These are phyloP conservation scores for Choanephora cucurbitarum DNA, from an alignment of 371 early-diverging fungal genomes.

Conservation along the genomic window DNA sequence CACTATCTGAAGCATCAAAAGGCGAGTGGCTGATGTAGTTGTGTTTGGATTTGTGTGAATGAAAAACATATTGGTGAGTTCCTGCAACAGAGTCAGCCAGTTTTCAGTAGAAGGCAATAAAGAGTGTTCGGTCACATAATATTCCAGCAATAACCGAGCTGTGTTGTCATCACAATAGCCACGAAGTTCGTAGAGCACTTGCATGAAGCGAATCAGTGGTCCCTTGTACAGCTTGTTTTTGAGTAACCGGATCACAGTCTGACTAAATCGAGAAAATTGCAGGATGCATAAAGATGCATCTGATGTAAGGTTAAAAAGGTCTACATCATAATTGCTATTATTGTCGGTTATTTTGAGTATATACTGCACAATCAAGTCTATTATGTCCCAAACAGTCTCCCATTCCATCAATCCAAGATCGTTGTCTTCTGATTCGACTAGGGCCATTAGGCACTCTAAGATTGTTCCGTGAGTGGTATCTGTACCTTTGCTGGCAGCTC, in stretches of 20 bases:
- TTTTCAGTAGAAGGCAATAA: slow-evolving; percentile 65
- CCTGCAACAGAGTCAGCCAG: slow-evolving; percentile 61
- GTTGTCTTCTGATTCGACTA: slow-evolving; percentile 19
- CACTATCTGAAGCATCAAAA: slow-evolving; percentile 57
- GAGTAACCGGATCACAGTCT: slow-evolving; percentile 27
- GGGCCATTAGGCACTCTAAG: slow-evolving; percentile 19
- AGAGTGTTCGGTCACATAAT: slow-evolving; percentile 62
- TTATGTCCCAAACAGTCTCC: slow-evolving; percentile 51
- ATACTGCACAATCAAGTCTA: slow-evolving; percentile 29
- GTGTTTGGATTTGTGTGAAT: slow-evolving; percentile 36
- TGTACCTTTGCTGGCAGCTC: slow-evolving; percentile 27
- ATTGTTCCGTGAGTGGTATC: slow-evolving; percentile 30
- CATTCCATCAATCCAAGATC: slow-evolving; percentile 42
- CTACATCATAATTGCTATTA: slow-evolving; percentile 15
- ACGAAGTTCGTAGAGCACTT: slow-evolving; percentile 60
- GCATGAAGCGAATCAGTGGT: slow-evolving; percentile 53
- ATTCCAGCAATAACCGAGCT: slow-evolving; percentile 55
- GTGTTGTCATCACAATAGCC: slow-evolving; percentile 58
- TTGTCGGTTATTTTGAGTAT: slow-evolving; percentile 29
- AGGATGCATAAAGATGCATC: slow-evolving; percentile 9
- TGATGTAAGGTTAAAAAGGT: slow-evolving; percentile 12
- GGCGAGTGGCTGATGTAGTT: slow-evolving; percentile 28
- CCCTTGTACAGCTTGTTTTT: slow-evolving; percentile 35
- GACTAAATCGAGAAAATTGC: slow-evolving; percentile 32
- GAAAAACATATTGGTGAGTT: slow-evolving; percentile 59